Base-by-base conservation (phyloP, 306 rosid genomes). In the Quercus ilex region DNA sequence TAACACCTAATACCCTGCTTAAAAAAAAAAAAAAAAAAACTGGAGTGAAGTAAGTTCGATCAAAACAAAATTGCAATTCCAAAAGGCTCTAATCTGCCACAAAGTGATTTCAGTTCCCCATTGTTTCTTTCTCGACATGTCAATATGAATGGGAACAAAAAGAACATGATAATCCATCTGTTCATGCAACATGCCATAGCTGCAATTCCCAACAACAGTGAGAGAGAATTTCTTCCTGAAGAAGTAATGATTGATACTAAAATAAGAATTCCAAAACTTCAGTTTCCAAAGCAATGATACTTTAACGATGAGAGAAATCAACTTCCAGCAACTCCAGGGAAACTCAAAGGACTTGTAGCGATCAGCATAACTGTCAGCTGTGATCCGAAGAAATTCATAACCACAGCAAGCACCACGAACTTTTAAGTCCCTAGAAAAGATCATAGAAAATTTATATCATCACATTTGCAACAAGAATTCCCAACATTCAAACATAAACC, bases 351-450 rank as follows among this genome's bases (percentile, higher is more conserved):
- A 23, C 28, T 23, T 18, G 31, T 30, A 6, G 46, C 6, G 11
- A 15, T 31, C 70, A 17, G 33, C 46, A 64, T 9, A 30, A 64
- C 17, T 4, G 33, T 21, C n/a, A 62, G 31, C 10, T 10, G 70
- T n/a, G 21, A 5, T 31, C 46, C 0, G 25, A 33, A 19, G 72
- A 46, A 13, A 35, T 67, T 28, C 52, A 9, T 3, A 13, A 18
- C 20, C 57, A 79, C 25, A 35, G 46, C 20, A 26, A 62, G 75
- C 35, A 83, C 26, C 68, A 46, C 3, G 57, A 74, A 52, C 49
- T 62, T 56, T 33, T 68, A 74, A 62, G 41, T 69, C 73, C 69
- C 77, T 68, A 70, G 46, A 59, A 62, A 15, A 76, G n/a, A 63
- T 26, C 17, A 62, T 38, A 21, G 2, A 14, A 59, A 41, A 26